Evolutionary conservation across 257 asterid species (phyloP), one percentile per base, ranked within the genome.

Genomic region (Jaltomata sinuosa): DNA sequence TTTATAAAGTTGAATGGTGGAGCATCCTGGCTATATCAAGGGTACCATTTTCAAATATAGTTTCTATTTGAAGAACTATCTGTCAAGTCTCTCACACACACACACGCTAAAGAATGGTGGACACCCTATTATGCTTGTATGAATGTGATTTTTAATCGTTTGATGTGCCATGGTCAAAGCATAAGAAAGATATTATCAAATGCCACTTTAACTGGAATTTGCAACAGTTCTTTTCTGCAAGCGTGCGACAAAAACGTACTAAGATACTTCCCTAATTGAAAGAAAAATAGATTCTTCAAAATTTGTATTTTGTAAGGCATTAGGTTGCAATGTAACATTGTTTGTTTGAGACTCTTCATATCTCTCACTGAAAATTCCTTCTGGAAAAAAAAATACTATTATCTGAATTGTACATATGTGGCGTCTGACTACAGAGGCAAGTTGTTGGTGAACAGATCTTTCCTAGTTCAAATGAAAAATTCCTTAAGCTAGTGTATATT

Each of bases 21-120:
- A 90, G 98, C 98, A 29, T 95, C 99, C 2, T 97, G 99, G 99
- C 91, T 97, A 84, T 97, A 97, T 87, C 98, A 97, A 92, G 95
- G 99, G 99, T 97, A 93, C 79, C 25, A 69, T 36, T 74, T 82
- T 50, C 65, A 11, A 84, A 15, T 45, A 31, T 47, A 40, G 3
- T 84, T 87, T 76, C 38, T 76, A 25, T 84, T 84, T 85, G 11
- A 76, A 27, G 77, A 62, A 42, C 65, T 21, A 45, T 79, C 82
- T 62, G 45, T 49, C 10, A 12, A 22, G 84, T 38, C 47, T 40
- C 55, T 5, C 25, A 2, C 29, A 5, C 29, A 11, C 50, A 10
- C 83, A 6, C 15, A 19, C 21, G 0, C 25, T 2, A 38, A 42
- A 36, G 6, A n/a, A 21, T n/a, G 22, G 18, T 38, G 21, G 38